Evolutionary conservation across 345 rosid species (phyloP).

Genomic region (Mangifera indica): DNA sequence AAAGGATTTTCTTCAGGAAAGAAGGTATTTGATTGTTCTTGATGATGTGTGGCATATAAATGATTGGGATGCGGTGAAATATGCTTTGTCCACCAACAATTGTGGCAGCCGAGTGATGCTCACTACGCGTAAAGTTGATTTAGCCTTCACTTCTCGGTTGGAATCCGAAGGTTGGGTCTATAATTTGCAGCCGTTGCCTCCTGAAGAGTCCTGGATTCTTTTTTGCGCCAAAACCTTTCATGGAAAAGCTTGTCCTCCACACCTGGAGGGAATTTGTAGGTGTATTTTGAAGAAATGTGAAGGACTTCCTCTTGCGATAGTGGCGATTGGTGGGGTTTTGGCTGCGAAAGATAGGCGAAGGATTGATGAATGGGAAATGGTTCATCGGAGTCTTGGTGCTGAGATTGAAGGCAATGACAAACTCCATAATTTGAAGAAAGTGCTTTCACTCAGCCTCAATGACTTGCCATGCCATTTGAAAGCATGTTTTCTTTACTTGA

Average conservation of each 20-base stretch:
- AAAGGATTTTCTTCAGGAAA: constrained; percentile 22
- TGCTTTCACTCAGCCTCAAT: constrained; percentile 39
- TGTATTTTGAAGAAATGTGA: constrained; percentile 35
- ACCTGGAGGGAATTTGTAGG: constrained; percentile 29
- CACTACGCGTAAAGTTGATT: constrained; percentile 34
- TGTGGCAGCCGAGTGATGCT: constrained; percentile 34
- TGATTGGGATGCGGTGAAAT: constrained; percentile 37
- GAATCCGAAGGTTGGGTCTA: constrained; percentile 31
- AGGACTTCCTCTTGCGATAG: constrained; percentile 47
- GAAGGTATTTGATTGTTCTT: constrained; percentile 37
- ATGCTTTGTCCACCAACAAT: constrained; percentile 28
- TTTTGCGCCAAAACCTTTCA: constrained; percentile 37
- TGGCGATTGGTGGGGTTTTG: constrained; percentile 45
- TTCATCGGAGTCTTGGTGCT: constrained; percentile 31
- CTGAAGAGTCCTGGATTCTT: constrained; percentile 32
- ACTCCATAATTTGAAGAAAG: constrained; percentile 30
- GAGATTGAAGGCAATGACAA: constrained; percentile 32
- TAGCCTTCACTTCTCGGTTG: constrained; percentile 22
- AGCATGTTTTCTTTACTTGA: constrained; percentile 40
- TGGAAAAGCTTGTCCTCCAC: constrained; percentile 29
- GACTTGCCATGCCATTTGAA: constrained; percentile 46
- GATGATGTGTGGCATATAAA: constrained; percentile 33
- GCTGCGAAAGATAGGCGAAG: constrained; percentile 30
- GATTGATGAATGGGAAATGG: constrained; percentile 39
- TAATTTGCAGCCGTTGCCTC: constrained; percentile 30